Base-by-base conservation (phyloP, 495 filamentous ascomycete species). In the Oidiodendron maius region DNA sequence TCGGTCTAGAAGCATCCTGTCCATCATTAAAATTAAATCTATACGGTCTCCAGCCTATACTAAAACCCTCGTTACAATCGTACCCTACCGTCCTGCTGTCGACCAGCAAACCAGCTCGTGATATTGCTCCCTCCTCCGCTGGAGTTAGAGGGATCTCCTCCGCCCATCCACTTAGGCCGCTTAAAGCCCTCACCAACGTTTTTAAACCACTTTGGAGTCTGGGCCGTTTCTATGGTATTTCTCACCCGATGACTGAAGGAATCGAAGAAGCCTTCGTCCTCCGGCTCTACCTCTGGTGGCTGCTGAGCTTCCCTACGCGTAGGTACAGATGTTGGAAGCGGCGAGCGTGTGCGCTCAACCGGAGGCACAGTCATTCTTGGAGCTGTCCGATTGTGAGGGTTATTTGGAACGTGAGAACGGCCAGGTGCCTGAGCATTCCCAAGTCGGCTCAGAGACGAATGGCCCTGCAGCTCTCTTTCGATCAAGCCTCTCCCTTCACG, bases 401-500 rank as follows among this genome's bases (percentile, higher is more conserved):
- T 58, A 21, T 55, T 57, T 8, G 58, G 51, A 20, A 53, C 50
- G 17, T 44, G 26, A 28, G 50, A 42, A 16, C 53, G 34, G 44
- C 47, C 26, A 17, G 47, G 32, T 37, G 50, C 15, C 16, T 20
- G 17, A 13, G 38, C 17, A 37, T 52, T 9, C 37, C 50, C 69
- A 17, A 61, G 54, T 32, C 48, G 70, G 5, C 71, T 68, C 10
- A 81, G 60, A 15, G 75, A 75, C n/a, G 69, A 72, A 39, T 72
- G 59, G 0, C 83, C 84, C 41, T 84, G 80, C 15, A 94, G 61
- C 61, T 98, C 93, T 12, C 91, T 81, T 50, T 96, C 89, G 50
- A 98, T 96, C 11, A 98, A 74, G 23, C 89, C 88, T n/a, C 87
- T 76, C 12, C 93, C 93, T 69, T 98, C 93, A 26, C 91, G 74